phyloP scores from a whole-genome alignment of 495 filamentous ascomycete species.

The Cairneyella variabilis region DNA sequence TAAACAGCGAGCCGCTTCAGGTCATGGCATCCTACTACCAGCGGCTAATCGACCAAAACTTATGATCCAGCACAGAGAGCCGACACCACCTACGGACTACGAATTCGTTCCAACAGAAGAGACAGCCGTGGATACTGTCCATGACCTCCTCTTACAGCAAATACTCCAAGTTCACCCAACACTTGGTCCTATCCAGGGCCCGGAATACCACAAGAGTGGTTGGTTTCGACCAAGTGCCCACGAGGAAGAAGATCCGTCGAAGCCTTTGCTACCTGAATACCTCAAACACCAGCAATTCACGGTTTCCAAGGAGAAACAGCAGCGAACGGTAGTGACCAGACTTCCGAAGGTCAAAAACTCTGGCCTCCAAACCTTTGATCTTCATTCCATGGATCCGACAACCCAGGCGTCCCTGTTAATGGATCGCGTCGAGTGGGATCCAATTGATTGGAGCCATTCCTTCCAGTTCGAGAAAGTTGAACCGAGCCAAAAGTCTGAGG shows the following conservation, averaged over 20 bases:
- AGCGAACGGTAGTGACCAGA: background rate
- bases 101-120: constrained; percentile 11
- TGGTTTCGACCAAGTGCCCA: constrained; percentile 34
- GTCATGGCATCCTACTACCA: background rate
- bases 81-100: constrained; percentile 29
- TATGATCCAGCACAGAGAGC: constrained; percentile 41
- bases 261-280: constrained; percentile 30
- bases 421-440: background rate
- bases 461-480: too few relatives aligned
- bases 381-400: background rate
- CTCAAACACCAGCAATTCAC: constrained; percentile 9
- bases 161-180: constrained; percentile 32
- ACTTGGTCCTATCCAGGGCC: constrained; percentile 44
- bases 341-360: constrained; percentile 1
- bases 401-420: background rate
- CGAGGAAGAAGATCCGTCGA: constrained; percentile 26
- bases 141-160: constrained; percentile 25
- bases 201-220: constrained; percentile 35
- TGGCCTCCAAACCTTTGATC: background rate
- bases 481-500: too few relatives aligned
- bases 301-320: too few relatives aligned
- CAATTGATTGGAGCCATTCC: too few relatives aligned
- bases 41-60: constrained; percentile 32
- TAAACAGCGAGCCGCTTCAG: too few relatives aligned
- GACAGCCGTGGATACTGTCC: constrained; percentile 12